Evolutionary conservation across 441 rosid species (phyloP).

Genomic region (Pelargonium australe): DNA sequence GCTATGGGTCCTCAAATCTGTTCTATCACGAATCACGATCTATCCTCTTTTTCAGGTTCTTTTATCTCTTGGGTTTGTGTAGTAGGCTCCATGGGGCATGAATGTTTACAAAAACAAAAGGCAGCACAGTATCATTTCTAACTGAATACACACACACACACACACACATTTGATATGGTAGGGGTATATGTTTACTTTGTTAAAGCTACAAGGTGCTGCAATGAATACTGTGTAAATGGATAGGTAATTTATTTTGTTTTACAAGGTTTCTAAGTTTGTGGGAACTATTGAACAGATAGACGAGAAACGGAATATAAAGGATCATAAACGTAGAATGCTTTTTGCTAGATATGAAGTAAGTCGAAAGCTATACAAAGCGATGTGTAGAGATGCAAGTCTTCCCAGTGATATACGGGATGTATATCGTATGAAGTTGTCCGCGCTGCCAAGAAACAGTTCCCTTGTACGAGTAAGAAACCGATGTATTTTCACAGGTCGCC

Average conservation of each 20-base stretch:
- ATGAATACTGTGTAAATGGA: too few relatives aligned
- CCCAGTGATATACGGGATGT: conserved; percentile 30
- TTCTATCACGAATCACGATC: too few relatives aligned
- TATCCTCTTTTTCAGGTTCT: too few relatives aligned
- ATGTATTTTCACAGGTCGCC: conserved; percentile 30
- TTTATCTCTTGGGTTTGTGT: too few relatives aligned
- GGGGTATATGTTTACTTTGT: not conserved
- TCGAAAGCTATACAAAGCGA: not conserved
- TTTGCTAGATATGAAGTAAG: not conserved
- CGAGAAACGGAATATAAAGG: not conserved
- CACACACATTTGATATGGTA: too few relatives aligned
- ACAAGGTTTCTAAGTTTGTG: not conserved
- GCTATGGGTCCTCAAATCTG: too few relatives aligned
- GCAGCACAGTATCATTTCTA: too few relatives aligned
- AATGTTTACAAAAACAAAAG: too few relatives aligned
- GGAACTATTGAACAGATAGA: not conserved
- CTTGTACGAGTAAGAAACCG: conserved; percentile 25
- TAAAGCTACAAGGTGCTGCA: not conserved
- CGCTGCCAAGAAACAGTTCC: conserved; percentile 30
- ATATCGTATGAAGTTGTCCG: conserved; percentile 26
- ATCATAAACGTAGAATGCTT: not conserved
- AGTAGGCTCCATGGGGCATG: too few relatives aligned
- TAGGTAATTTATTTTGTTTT: too few relatives aligned
- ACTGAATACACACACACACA: too few relatives aligned
- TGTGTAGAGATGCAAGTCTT: conserved; percentile 24